Base-by-base conservation (phyloP, 306 rosid species). In the Clitoria ternatea region DNA sequence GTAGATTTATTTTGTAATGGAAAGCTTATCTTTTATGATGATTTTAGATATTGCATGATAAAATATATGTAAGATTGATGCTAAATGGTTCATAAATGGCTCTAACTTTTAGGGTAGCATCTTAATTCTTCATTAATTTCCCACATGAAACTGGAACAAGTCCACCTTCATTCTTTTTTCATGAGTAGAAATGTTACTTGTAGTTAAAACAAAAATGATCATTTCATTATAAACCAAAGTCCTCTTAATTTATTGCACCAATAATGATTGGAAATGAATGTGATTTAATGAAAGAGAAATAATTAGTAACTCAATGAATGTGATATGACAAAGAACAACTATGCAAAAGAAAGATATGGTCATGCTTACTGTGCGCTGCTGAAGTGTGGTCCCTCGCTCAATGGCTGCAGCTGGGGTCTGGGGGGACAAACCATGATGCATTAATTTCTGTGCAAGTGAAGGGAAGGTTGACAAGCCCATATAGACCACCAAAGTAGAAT, bases 391-490 rank as follows among this genome's bases (percentile, higher is more conserved):
- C 77, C 98, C 98, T 72, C 97, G 84, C 75, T 94, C 98, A 63
- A 94, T 78, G 57, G 98, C 98, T 44, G 84, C 97, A 37, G 98
- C 90, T 3, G 98, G 98, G 7, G 96, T 93, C 27, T 81, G 70
- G 19, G 90, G 80, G 20, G 90, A 86, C 47, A 94, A 81, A 81
- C 97, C 97, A n/a, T 87, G 85, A 49, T 80, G 85, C 82, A 90
- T 86, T 75, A 94, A 79, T 84, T 90, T 90, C 65, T 67, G 77
- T 52, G 98, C 92, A 49, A 94, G 89, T 30, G 98, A 81, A 45
- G 97, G 98, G 63, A 94, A 86, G 36, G 98, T 94, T 23, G 97
- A 87, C 69, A 94, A 81, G 52, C 98, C 98, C 98, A 94, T 94
- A 68, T 94, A 90, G 57, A 94, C 90, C 45, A 94, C 97, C 85